Conservation (phyloP, 192 early-diverging fungal genomes). For the Martensiomyces pterosporus region DNA sequence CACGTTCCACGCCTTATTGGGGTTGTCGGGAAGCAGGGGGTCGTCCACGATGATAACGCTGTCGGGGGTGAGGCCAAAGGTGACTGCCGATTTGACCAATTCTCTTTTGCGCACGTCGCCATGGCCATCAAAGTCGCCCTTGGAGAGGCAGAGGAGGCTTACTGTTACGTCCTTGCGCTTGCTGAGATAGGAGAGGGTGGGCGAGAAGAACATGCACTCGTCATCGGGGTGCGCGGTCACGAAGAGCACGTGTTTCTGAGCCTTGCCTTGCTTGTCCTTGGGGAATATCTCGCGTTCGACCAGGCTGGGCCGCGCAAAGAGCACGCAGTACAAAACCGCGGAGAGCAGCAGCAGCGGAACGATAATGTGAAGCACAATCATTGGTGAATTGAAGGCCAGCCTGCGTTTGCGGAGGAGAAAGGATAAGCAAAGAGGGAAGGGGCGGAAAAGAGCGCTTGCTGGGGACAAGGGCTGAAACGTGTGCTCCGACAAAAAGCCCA, state of each 20-base stretch:
- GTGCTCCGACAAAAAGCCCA: no score
- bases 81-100: slow-evolving; percentile 31
- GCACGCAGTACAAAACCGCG: slow-evolving; percentile 15
- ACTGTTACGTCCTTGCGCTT: slow-evolving; percentile 54
- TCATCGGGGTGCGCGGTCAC: slow-evolving; percentile 94
- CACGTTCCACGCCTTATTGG: slow-evolving; percentile 59
- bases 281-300: slow-evolving; percentile 34
- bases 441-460: no score
- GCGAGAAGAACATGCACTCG: slow-evolving; percentile 97
- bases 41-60: slow-evolving; percentile 51
- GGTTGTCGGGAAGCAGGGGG: slow-evolving; percentile 61
- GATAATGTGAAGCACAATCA: slow-evolving; percentile 36
- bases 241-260: slow-evolving; percentile 53
- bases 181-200: slow-evolving; percentile 60
- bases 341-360: slow-evolving; percentile 34
- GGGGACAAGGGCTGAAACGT: no score
- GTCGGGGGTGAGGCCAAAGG: slow-evolving; percentile 44
- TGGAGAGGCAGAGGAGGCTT: slow-evolving; percentile 78
- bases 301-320: slow-evolving; percentile 29
- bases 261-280: slow-evolving; percentile 29
- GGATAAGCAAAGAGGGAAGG: no score
- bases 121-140: slow-evolving; percentile 56
- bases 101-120: slow-evolving; percentile 48
- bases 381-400: no score
- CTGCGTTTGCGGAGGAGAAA: no score